Base-by-base conservation (phyloP, 2,329 filamentous ascomycete species). In the Fusarium sp. region DNA sequence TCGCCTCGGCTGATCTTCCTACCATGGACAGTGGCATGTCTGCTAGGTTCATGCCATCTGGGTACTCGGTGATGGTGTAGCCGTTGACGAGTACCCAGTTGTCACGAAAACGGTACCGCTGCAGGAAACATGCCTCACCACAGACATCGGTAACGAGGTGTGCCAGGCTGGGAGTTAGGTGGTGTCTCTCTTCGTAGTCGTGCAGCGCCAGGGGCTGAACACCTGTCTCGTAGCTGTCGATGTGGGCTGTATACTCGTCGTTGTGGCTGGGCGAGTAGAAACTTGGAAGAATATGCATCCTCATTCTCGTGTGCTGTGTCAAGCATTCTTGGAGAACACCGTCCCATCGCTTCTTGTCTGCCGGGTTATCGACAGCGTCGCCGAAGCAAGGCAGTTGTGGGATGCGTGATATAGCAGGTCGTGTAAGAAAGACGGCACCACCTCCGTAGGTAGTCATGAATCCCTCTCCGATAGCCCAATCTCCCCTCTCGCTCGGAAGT, bases 41-140 rank as follows among this genome's bases (percentile, higher is more conserved):
- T 2, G 74, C 78, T 29, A 79, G 67, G 37, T 77, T 78, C 35
- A 84, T 79, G 2, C 83, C 82, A 62, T 83, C 81, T 0, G 82
- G 81, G 72, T 87, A 86, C 57, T 86, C 81, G 45, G 81, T 83
- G 67, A 88, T 81, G 33, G 85, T 84, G 74, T 85, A 81, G 6
- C 86, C 86, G 69, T 87, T 87, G 50, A 86, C 83, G 6, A 88
- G 80, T 5, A 87, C 81, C 86, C 86, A 88, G 74, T 83, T 81
- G 74, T 86, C 85, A 43, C 77, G 79, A 76, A 87, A 87, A 35
- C 80, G 76, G 69, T 85, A 87, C 8, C 85, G 83, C 74, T 87
- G 85, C 71, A 87, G 81, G 76, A 86, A 87, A 73, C 85, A 87
- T 13, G 81, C 79, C 63, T 86, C 85, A 22, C 86, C 86, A 72